Evolutionary conservation across 345 rosid genomes (phyloP).

Genomic region (Mangifera indica): DNA sequence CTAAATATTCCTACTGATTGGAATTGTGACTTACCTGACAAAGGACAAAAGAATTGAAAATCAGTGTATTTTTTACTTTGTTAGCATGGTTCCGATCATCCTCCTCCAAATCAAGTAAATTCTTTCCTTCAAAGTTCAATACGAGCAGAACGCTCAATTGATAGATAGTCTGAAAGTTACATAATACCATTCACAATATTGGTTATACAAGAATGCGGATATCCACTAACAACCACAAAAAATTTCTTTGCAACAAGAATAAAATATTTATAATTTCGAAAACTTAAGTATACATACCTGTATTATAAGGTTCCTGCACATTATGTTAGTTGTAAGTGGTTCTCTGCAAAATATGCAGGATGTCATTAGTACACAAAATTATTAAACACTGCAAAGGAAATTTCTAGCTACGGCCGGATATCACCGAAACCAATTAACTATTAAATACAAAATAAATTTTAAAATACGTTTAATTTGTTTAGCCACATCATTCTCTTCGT

Average conservation of each 20-base stretch:
- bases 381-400: no score
- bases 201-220: background rate
- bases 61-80: conserved; percentile 74
- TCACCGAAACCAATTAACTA: no score
- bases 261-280: background rate
- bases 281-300: conserved; percentile 51
- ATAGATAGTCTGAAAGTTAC: conserved; percentile 62
- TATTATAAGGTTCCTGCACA: conserved; percentile 95
- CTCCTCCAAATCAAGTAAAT: conserved; percentile 47
- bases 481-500: no score
- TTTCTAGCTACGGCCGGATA: no score
- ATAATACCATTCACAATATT: background rate
- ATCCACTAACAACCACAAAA: background rate
- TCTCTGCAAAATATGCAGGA: conserved; percentile 53
- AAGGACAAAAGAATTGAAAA: conserved; percentile 88
- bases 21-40: conserved; percentile 71
- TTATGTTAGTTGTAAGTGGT: conserved; percentile 93
- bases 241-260: background rate
- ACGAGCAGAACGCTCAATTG: conserved; percentile 76
- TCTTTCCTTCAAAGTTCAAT: conserved; percentile 70
- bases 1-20: background rate
- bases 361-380: background rate
- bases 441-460: no score
- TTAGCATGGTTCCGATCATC: conserved; percentile 35
- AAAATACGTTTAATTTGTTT: no score